phyloP scores from a whole-genome alignment of 495 filamentous ascomycete genomes.

The Copromyces sp. region DNA sequence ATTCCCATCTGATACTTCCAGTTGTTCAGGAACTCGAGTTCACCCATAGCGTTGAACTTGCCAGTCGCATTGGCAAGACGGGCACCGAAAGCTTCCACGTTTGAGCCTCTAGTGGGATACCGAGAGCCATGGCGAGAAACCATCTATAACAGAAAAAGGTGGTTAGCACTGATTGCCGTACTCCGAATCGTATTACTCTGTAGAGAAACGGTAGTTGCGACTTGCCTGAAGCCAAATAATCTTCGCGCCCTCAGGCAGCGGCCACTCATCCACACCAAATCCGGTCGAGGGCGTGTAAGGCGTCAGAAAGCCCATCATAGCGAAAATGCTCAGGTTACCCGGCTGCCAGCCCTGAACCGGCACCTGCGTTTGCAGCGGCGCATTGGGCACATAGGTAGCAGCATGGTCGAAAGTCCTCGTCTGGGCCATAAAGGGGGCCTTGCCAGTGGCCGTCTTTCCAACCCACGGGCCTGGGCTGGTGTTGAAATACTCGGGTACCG shows the following conservation, averaged over 20 bases:
- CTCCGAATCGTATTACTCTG: not conserved
- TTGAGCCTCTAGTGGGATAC: slow-evolving; percentile 54
- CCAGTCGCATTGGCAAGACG: slow-evolving; percentile 46
- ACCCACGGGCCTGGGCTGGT: slow-evolving; percentile 33
- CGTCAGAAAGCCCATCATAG: slow-evolving; percentile 38
- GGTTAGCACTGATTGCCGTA: not conserved
- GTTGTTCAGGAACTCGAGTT: slow-evolving; percentile 47
- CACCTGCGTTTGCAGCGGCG: slow-evolving; percentile 46
- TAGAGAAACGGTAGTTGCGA: slow-evolving; percentile 24
- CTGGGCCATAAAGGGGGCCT: slow-evolving; percentile 45
- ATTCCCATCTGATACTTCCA: slow-evolving; percentile 67
- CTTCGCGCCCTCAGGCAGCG: slow-evolving; percentile 43
- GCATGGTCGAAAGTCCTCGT: slow-evolving; percentile 43
- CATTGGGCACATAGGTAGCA: slow-evolving; percentile 42
- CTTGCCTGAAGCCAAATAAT: slow-evolving; percentile 43
- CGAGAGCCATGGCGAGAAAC: slow-evolving; percentile 73
- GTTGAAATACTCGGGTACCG: slow-evolving; percentile 47
- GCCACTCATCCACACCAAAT: slow-evolving; percentile 47
- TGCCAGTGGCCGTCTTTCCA: slow-evolving; percentile 49
- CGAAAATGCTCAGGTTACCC: slow-evolving; percentile 43
- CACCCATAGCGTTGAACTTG: slow-evolving; percentile 44
- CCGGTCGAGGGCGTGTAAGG: slow-evolving; percentile 37
- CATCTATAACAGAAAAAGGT: slow-evolving; percentile 41
- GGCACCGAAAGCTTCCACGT: slow-evolving; percentile 43
- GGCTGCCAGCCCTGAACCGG: slow-evolving; percentile 40